Evolutionary conservation across 2,329 filamentous ascomycete species (phyloP), one percentile per base, ranked within the genome.

Genomic region (Aspergillus novoparasiticus): DNA sequence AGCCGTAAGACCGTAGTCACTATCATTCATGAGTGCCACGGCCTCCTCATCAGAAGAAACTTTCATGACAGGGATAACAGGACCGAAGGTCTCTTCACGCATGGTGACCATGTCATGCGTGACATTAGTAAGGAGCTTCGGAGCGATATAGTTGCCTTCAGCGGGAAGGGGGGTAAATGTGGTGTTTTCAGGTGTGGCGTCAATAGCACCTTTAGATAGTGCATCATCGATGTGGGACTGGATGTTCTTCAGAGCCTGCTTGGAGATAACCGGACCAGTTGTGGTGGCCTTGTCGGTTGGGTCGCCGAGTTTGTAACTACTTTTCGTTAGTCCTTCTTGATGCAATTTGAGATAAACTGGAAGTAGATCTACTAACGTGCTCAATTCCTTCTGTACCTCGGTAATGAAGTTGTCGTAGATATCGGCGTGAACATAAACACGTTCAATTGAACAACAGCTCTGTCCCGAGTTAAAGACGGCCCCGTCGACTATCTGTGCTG

Each of bases 401-500:
- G 86, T 83, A 51, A 96, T 85, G 72, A 97, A 97, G n/a, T 86
- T 82, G 72, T 96, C 92, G 75, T 97, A 88, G 43, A 97, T 87
- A 69, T 86, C 88, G 70, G 91, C 90, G 69, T 94, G 88, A 4
- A 97, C 93, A 69, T 97, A 97, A 11, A 97, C 87, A 28, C 94
- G 85, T 81, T 97, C 94, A 55, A 97, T 83, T 39, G 92, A 91
- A 79, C 94, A 97, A 83, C 94, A 97, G 74, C 92, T 96, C 82
- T 97, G 94, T 16, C 94, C 94, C 41, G 93, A 96, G 82, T 97
- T 97, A 84, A 97, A 97, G 51, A 97, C 82, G 6, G 92, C 89
- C 34, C 93, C 93, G 68, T 97, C 94, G 12, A 97, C 93, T 71
- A 97, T 93, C 79, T 97, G 92, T 69, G 91, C 93, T 0, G 94